A percentile compares a stretch with the other conserved stretches of the same genome.
These are phyloP conservation scores for Tulasnella sp. DNA, from an alignment of 768 basidiomycete species.

Conservation along the genomic window DNA sequence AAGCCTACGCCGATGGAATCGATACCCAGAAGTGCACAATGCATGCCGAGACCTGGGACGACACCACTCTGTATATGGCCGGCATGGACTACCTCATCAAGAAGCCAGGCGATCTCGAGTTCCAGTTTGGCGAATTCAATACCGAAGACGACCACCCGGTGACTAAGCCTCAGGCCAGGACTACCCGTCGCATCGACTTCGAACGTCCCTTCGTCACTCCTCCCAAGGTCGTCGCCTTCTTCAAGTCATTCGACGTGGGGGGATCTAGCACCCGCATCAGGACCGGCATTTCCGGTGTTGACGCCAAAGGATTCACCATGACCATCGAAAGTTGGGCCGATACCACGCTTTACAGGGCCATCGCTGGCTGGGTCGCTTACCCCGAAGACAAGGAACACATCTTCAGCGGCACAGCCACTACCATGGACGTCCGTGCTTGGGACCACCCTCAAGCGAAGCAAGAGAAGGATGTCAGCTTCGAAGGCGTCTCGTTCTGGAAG, in stretches of 20 bases:
- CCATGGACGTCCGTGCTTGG: background rate
- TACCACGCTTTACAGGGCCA: background rate
- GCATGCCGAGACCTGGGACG: background rate
- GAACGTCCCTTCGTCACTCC: background rate
- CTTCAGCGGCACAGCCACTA: background rate
- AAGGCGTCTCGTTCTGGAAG: too few species aligned
- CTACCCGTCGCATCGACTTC: conserved; percentile 5
- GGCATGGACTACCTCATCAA: background rate
- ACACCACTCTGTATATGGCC: background rate
- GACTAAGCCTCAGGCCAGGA: background rate
- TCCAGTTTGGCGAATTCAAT: background rate
- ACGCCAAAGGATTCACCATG: conserved; percentile 5
- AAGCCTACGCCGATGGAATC: background rate
- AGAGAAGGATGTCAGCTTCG: too few species aligned
- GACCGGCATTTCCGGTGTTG: background rate
- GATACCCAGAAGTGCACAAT: background rate
- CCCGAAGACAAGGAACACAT: background rate
- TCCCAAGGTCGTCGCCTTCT: background rate
- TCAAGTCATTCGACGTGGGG: background rate
- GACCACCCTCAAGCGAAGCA: background rate
- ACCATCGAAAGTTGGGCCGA: conserved; percentile 9
- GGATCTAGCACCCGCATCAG: background rate
- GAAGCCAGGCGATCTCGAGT: background rate
- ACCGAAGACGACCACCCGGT: background rate
- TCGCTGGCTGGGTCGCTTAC: background rate